Evolutionary conservation across 1,139 yeast genomes (phyloP).

Genomic region (Debaryomycetaceae sp.): DNA sequence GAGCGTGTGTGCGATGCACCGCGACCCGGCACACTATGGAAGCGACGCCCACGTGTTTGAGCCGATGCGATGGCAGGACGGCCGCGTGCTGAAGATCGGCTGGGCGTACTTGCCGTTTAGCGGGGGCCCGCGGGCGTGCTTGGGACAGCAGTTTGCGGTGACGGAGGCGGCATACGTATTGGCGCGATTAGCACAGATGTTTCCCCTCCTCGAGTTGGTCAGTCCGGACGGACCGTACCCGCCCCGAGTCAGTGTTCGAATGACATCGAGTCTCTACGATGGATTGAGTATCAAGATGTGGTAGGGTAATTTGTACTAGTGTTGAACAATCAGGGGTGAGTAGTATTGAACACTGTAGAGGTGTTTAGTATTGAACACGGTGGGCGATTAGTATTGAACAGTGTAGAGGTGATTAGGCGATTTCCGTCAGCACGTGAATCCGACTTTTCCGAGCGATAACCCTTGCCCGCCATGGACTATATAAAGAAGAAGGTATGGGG

Average conservation of each 20-base stretch:
- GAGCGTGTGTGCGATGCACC: conserved; percentile 36
- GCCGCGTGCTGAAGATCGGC: conserved; percentile 22
- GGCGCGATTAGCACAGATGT: conserved; percentile 22
- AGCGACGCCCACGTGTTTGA: conserved; percentile 33
- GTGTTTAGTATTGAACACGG: neutral
- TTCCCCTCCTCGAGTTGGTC: conserved; percentile 6
- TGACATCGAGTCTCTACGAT: too few relatives aligned
- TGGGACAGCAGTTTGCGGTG: conserved; percentile 50
- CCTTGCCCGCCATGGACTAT: conserved; percentile 41
- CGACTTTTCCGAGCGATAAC: neutral
- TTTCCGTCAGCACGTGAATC: too few relatives aligned
- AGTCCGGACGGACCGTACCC: conserved; percentile 14
- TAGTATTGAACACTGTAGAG: too few relatives aligned
- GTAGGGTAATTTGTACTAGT: too few relatives aligned
- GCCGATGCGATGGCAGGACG: conserved; percentile 43
- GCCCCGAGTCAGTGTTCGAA: too few relatives aligned
- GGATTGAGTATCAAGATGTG: too few relatives aligned
- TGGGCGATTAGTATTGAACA: neutral
- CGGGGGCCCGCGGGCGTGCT: conserved; percentile 52
- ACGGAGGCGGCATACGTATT: conserved; percentile 43
- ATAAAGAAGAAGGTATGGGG: conserved; percentile 86
- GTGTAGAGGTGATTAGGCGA: neutral
- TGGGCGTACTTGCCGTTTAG: conserved; percentile 49
- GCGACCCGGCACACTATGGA: conserved; percentile 35
- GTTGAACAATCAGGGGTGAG: too few relatives aligned